These are phyloP conservation scores for Leucosporidium yakuticum DNA, from an alignment of 768 basidiomycete genomes.

Conservation along the genomic window DNA sequence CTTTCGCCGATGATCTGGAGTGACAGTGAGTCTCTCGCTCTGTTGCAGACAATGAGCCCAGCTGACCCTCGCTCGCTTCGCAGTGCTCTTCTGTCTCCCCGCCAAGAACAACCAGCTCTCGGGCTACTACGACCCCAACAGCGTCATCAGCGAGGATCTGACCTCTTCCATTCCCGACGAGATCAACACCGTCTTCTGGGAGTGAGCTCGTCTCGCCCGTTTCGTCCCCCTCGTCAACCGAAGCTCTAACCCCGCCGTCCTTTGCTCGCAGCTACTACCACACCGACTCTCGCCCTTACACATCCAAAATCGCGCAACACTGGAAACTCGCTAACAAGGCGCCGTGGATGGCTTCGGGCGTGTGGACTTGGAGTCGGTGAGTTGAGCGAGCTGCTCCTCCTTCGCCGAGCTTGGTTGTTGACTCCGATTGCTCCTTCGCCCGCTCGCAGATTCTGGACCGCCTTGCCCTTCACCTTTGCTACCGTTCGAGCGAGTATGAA, in stretches of 20 bases:
- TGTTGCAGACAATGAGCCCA: background rate
- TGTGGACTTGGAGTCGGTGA: slow-evolving; percentile 35
- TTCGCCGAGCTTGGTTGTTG: background rate
- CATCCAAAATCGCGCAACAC: slow-evolving; percentile 34
- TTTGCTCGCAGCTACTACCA: slow-evolving; percentile 24
- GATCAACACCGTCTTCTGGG: slow-evolving; percentile 29
- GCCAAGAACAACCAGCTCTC: slow-evolving; percentile 35
- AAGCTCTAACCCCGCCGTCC: background rate
- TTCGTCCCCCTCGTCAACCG: too few relatives aligned
- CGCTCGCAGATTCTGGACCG: slow-evolving; percentile 33
- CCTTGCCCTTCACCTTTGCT: slow-evolving; percentile 36
- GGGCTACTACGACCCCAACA: slow-evolving; percentile 34
- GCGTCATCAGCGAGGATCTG: slow-evolving; percentile 22
- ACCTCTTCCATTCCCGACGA: slow-evolving; percentile 28
- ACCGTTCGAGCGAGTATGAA: slow-evolving; percentile 35
- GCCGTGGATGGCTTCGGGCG: slow-evolving; percentile 35
- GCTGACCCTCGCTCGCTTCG: background rate
- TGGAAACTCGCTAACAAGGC: slow-evolving; percentile 34
- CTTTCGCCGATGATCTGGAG: slow-evolving; percentile 37
- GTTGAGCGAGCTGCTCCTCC: background rate
- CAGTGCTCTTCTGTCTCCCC: slow-evolving; percentile 38
- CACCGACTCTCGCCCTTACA: slow-evolving; percentile 24
- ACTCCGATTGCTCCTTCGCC: background rate
- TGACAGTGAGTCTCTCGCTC: slow-evolving; percentile 29
- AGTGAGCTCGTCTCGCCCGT: background rate